Evolutionary conservation across 148 eudicot species (phyloP).

Genomic region (Beta vulgaris): DNA sequence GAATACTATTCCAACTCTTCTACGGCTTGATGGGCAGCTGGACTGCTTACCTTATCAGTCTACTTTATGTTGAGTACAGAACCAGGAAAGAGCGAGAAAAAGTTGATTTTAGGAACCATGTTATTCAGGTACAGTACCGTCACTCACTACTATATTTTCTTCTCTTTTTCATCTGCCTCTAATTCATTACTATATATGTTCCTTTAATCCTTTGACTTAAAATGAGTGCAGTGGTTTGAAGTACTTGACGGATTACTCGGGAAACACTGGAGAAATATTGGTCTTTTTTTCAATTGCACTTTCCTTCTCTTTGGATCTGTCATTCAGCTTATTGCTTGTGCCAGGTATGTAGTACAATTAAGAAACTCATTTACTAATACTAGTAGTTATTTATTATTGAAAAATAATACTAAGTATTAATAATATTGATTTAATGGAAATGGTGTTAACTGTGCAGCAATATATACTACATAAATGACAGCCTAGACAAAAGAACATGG

Average conservation of each 20-base stretch:
- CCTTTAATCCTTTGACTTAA: not conserved
- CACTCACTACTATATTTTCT: too few species aligned
- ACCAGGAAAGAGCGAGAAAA: conserved; percentile 69
- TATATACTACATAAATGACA: conserved; percentile 78
- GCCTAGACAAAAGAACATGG: conserved; percentile 83
- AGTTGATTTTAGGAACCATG: conserved; percentile 72
- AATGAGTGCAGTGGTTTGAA: conserved; percentile 67
- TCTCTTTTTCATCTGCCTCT: not conserved
- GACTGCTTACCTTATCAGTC: conserved; percentile 71
- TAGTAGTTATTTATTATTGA: too few species aligned
- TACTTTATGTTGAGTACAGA: conserved; percentile 71
- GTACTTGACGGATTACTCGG: conserved; percentile 73
- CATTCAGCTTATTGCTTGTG: conserved; percentile 73
- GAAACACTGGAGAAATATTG: conserved; percentile 64
- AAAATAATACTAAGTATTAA: too few species aligned
- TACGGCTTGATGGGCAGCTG: conserved; percentile 71
- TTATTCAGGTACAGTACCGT: conserved; percentile 68
- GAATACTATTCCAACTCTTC: conserved; percentile 58
- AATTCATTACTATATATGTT: too few species aligned
- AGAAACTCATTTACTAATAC: too few species aligned
- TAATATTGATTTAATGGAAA: too few species aligned
- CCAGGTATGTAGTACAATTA: too few species aligned
- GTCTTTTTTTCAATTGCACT: conserved; percentile 64
- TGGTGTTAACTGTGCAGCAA: conserved; percentile 55
- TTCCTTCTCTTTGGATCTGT: conserved; percentile 76